Evolutionary conservation across 1,284 basidiomycete genomes (phyloP).

Genomic region (Amylostereum areolatum): DNA sequence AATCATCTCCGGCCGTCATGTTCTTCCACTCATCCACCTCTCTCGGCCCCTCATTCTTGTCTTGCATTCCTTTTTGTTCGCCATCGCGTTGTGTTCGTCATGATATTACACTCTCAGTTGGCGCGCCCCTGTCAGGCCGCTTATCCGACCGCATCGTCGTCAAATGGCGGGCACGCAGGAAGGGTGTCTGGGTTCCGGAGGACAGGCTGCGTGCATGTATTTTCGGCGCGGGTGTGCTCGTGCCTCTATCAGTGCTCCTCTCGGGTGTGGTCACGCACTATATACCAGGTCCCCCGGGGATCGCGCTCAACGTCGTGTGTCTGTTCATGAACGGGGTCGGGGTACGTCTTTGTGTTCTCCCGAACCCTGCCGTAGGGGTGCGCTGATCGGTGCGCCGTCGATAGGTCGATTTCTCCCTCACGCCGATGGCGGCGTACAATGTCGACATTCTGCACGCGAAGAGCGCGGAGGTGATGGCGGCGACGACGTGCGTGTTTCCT

Average conservation of each 20-base stretch:
- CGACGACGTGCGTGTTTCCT: conserved; percentile 25
- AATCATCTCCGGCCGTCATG: background rate
- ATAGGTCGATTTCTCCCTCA: conserved; percentile 42
- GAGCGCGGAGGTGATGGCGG: conserved; percentile 49
- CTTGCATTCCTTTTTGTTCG: background rate
- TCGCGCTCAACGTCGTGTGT: conserved; percentile 34
- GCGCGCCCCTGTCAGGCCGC: conserved; percentile 45
- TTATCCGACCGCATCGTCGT: conserved; percentile 46
- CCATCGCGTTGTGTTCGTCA: background rate
- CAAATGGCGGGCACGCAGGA: conserved; percentile 39
- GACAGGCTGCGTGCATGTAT: conserved; percentile 50
- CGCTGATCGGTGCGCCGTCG: conserved; percentile 17
- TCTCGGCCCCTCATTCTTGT: too few relatives aligned
- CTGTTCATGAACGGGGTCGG: conserved; percentile 46
- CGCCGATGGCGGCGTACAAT: conserved; percentile 47
- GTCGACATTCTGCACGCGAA: conserved; percentile 49
- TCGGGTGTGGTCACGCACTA: conserved; percentile 29
- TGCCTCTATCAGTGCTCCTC: conserved; percentile 33
- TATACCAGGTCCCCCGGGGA: conserved; percentile 32
- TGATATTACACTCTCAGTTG: conserved; percentile 29
- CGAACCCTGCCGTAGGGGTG: background rate
- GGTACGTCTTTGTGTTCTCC: conserved; percentile 24
- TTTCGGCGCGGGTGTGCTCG: conserved; percentile 37
- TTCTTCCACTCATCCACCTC: too few relatives aligned
- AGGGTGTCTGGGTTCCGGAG: conserved; percentile 49